Evolutionary conservation across 2,329 filamentous ascomycete genomes (phyloP).

Genomic region (Blastomyces gilchristii): DNA sequence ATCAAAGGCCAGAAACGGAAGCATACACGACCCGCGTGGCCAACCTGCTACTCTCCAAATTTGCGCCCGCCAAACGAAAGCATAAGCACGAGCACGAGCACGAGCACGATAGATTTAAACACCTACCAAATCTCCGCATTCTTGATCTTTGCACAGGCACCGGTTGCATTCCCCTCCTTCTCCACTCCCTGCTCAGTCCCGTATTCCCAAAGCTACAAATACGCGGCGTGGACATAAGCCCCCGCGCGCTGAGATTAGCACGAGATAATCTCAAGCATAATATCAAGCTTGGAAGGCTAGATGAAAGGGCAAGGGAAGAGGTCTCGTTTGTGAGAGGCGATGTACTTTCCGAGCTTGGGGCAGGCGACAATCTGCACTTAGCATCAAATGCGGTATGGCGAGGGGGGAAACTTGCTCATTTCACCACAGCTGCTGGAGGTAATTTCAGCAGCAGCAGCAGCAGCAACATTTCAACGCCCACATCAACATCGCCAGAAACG

Average conservation of each 20-base stretch:
- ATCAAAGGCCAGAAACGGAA: constrained; percentile 55
- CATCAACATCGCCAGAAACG: constrained; percentile 27
- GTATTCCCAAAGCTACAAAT: constrained; percentile 40
- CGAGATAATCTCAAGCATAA: constrained; percentile 52
- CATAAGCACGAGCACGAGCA: neutral
- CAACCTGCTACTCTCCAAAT: constrained; percentile 29
- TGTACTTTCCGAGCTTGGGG: constrained; percentile 6
- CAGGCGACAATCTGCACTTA: no score
- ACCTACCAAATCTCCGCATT: constrained; percentile 43
- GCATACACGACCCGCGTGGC: constrained; percentile 53
- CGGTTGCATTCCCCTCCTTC: constrained; percentile 75
- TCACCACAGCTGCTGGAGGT: neutral
- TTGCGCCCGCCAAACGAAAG: constrained; percentile 1
- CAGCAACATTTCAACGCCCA: neutral
- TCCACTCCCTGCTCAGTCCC: constrained; percentile 51
- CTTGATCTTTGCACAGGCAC: constrained; percentile 85
- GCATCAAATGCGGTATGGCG: no score
- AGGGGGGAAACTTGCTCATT: no score
- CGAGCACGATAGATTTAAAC: constrained; percentile 2
- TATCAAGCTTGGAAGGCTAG: constrained; percentile 22
- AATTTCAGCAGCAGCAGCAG: no score
- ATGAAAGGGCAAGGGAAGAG: constrained; percentile 21
- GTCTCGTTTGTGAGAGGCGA: constrained; percentile 42
- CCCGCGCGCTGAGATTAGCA: constrained; percentile 55
- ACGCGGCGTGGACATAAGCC: constrained; percentile 65